Conservation (phyloP, 2,329 filamentous ascomycete genomes). For the Apiospora aurea region DNA sequence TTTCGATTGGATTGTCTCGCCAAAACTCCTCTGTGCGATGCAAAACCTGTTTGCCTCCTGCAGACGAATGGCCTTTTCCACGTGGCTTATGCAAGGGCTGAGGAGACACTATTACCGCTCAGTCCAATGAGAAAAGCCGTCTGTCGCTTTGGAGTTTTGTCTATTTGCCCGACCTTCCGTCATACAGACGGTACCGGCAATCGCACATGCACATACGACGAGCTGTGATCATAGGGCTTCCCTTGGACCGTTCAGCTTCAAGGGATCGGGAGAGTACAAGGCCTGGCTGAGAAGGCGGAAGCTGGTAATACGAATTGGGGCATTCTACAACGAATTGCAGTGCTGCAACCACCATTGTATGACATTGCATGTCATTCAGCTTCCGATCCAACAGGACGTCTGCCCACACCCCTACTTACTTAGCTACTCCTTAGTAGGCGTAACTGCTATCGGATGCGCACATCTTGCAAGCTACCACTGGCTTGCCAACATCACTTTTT, state of each 20-base stretch:
- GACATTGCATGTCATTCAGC: neutral
- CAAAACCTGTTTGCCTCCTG: constrained; percentile 9
- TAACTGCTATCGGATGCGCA: too few species aligned
- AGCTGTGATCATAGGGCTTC: neutral
- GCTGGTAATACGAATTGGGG: neutral
- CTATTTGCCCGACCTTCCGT: neutral
- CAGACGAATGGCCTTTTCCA: neutral
- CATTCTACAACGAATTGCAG: neutral
- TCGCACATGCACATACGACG: neutral
- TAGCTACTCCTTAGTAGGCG: neutral
- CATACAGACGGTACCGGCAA: neutral
- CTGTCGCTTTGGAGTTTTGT: neutral
- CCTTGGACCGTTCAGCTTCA: neutral
- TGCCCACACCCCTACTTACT: neutral
- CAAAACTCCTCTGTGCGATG: constrained; percentile 5
- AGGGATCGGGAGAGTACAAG: neutral
- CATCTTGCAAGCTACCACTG: neutral
- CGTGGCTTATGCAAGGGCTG: constrained; percentile 17
- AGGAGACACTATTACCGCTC: neutral
- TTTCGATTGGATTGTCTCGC: constrained; percentile 2
- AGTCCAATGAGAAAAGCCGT: neutral
- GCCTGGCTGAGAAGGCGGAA: neutral
- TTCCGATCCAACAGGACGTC: neutral
- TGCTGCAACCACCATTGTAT: neutral
- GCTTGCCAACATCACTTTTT: neutral